Evolutionary conservation across 805 yeast genomes (phyloP), one percentile per base, ranked within the genome.

Genomic region (Myxozyma vanderwaltii): DNA sequence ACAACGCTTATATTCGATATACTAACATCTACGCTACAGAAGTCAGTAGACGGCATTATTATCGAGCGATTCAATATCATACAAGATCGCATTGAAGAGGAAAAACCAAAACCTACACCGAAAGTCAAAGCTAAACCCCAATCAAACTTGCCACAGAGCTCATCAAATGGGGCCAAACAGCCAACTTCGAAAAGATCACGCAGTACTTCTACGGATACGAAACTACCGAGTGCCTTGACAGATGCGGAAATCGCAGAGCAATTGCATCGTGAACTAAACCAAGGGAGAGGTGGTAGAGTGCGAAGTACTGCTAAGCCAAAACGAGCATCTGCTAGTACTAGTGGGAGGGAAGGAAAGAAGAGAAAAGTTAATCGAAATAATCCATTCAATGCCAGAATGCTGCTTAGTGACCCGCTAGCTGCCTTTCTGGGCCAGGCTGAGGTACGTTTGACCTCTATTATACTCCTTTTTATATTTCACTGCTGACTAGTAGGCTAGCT

Each of bases 1-100:
- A n/a, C n/a, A n/a, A n/a, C n/a, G n/a, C n/a, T n/a, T n/a, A n/a
- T n/a, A n/a, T n/a, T n/a, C n/a, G n/a, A n/a, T n/a, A n/a, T n/a
- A n/a, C 19, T 38, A 38, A 38, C 19, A n/a, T 38, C 4, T 38
- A 17, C 3, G 1, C 17, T 39, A 23, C 75, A 86, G 79, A 81
- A 83, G 65, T 79, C 73, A 26, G 77, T 88, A 46, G 86, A 86
- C 64, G 83, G 81, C 1, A 66, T 84, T 38, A 86, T 88, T 44
- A 70, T 86, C 64, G 79, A 77, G 10, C 73, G 92, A 54, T 87
- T 83, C 67, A 77, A 81, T 62, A 71, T 71, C 51, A 68, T 83
- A 62, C 69, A 76, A 59, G 81, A 79, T 52, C 71, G 77, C 59
- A 63, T 79, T 65, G 72, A 72, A 56, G 63, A 44, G 13, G 38